Conservation (phyloP, 2,329 filamentous ascomycete genomes). For the Cladobotryum protrusum region DNA sequence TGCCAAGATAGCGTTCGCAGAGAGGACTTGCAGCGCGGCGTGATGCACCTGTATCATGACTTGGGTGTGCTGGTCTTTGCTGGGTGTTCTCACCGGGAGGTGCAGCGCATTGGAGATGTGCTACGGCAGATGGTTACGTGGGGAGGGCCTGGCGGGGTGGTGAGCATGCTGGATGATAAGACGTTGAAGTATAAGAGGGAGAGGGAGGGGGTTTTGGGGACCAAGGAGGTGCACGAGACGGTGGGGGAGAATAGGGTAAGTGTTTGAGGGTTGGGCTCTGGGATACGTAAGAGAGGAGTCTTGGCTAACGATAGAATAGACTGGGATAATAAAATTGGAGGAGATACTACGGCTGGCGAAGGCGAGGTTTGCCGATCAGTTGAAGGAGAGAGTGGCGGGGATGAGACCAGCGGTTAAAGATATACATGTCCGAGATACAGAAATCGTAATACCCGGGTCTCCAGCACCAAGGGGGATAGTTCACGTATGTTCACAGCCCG, state of each 20-base stretch:
- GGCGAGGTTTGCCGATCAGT: slow-evolving; percentile 6
- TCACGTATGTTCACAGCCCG: slow-evolving; percentile 15
- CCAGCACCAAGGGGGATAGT: slow-evolving; percentile 14
- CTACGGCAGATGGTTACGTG: slow-evolving; percentile 12
- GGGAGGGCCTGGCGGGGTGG: slow-evolving; percentile 14
- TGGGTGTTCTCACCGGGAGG: slow-evolving; percentile 19
- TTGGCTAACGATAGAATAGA: slow-evolving; percentile 1
- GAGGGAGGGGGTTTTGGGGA: background rate
- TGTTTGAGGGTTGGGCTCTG: background rate
- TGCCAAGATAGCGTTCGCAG: background rate
- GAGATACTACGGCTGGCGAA: slow-evolving; percentile 12
- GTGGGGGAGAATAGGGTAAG: slow-evolving; percentile 12
- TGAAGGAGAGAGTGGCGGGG: slow-evolving; percentile 7
- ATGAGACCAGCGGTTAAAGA: background rate
- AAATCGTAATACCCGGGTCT: slow-evolving; percentile 10
- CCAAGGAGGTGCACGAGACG: slow-evolving; percentile 6
- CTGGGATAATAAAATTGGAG: slow-evolving; percentile 11
- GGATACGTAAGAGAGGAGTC: too few relatives aligned
- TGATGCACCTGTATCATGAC: slow-evolving; percentile 24
- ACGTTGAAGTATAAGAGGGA: slow-evolving; percentile 1
- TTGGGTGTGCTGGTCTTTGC: slow-evolving; percentile 27
- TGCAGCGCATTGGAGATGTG: slow-evolving; percentile 17
- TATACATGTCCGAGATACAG: slow-evolving; percentile 9
- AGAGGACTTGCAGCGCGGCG: background rate
- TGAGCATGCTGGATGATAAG: slow-evolving; percentile 7